Percentiles rank a stretch among this genome's conserved stretches.
phyloP scores from a whole-genome alignment of 2,329 filamentous ascomycete genomes.

The Malbranchea cinnamomea region DNA sequence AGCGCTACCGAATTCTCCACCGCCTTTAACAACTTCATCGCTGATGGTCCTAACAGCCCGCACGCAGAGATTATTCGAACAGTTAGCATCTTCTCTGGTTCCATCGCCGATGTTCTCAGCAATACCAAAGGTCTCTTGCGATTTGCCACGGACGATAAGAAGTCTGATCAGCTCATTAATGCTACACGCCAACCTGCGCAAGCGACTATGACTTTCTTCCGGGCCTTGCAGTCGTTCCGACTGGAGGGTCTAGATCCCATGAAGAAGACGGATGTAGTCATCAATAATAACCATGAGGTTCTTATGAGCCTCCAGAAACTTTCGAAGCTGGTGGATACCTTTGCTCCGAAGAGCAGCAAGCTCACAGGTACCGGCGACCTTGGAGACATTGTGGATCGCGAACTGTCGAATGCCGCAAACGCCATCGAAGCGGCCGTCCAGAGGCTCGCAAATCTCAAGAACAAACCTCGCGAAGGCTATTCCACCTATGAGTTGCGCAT shows the following conservation, averaged over 20 bases:
- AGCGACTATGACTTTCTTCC: conserved; percentile 88
- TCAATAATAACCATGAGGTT: conserved; percentile 93
- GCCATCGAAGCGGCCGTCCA: conserved; percentile 87
- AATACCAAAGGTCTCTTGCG: conserved; percentile 93
- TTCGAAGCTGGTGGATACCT: conserved; percentile 82
- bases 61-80: conserved; percentile 88
- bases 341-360: conserved; percentile 76
- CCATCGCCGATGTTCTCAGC: conserved; percentile 82
- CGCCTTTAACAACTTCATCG: conserved; percentile 96
- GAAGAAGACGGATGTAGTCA: conserved; percentile 92
- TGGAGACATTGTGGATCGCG: conserved; percentile 80
- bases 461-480: conserved; percentile 90
- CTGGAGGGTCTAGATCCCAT: conserved; percentile 79
- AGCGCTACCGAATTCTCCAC: conserved; percentile 96
- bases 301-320: conserved; percentile 86
- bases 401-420: conserved; percentile 84
- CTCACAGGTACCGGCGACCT: conserved; percentile 68
- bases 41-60: conserved; percentile 80
- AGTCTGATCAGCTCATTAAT: conserved; percentile 69
- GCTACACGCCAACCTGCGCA: conserved; percentile 72
- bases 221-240: conserved; percentile 81
- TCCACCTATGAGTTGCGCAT: conserved; percentile 94
- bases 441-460: conserved; percentile 79
- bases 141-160: conserved; percentile 90
- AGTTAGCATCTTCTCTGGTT: conserved; percentile 76